Percentiles rank a stretch among this genome's conserved stretches.
These are phyloP conservation scores for Russula lepida DNA, from an alignment of 768 basidiomycete genomes.

Conservation along the genomic window DNA sequence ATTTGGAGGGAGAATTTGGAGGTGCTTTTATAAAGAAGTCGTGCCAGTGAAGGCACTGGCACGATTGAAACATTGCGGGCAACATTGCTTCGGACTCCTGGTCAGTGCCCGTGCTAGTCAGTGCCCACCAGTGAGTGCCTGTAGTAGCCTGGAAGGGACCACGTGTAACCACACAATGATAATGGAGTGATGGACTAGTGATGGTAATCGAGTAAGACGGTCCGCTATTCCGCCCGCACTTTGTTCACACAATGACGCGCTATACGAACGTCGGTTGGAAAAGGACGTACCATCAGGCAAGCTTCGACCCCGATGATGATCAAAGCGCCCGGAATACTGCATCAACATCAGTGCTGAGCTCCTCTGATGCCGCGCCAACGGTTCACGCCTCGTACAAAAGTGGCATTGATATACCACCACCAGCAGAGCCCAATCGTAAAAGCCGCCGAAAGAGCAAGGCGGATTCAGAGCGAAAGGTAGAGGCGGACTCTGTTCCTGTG, in stretches of 20 bases:
- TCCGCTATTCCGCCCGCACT: too few species aligned
- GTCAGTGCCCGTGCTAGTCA: too few species aligned
- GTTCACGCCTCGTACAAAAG: conserved; percentile 5
- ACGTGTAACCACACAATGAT: too few species aligned
- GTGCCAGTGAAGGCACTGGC: too few species aligned
- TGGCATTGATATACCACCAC: conserved; percentile 24
- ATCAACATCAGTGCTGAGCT: conserved; percentile 2
- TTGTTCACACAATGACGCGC: conserved; percentile 62
- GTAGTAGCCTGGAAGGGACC: too few species aligned
- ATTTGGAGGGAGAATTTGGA: too few species aligned
- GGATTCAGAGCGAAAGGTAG: conserved; percentile 26
- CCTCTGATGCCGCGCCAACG: background rate
- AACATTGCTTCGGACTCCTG: too few species aligned
- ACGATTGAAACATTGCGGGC: too few species aligned
- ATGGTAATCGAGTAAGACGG: too few species aligned
- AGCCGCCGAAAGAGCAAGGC: conserved; percentile 41
- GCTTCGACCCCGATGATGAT: conserved; percentile 32
- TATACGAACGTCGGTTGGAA: conserved; percentile 69
- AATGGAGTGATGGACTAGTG: too few species aligned
- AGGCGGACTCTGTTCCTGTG: background rate
- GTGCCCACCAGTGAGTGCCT: too few species aligned
- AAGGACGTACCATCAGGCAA: conserved; percentile 60
- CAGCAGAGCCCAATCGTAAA: conserved; percentile 54
- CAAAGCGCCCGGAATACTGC: conserved; percentile 17
- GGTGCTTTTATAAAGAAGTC: too few species aligned